Conservation (phyloP, 805 yeast species). For the Candida hungchunana region DNA sequence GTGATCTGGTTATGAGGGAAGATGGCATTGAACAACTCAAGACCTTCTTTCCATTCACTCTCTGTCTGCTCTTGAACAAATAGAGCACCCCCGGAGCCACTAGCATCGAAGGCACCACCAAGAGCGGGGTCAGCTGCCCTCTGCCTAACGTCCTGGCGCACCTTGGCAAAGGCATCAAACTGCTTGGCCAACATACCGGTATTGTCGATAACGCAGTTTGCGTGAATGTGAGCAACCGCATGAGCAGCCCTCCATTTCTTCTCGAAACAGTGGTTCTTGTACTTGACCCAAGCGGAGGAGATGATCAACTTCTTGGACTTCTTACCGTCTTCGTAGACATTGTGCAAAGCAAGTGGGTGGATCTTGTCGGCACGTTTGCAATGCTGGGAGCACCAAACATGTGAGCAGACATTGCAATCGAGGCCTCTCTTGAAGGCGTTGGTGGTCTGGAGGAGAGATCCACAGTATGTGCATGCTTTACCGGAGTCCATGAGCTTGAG, state of each 20-base stretch:
- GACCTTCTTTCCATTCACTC: conserved; percentile 56
- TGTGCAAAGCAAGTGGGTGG: conserved; percentile 59
- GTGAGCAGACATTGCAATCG: conserved; percentile 61
- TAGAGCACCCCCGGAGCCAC: conserved; percentile 49
- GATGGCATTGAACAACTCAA: conserved; percentile 42
- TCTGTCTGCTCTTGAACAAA: conserved; percentile 55
- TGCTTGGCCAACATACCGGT: conserved; percentile 38
- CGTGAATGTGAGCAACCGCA: conserved; percentile 55
- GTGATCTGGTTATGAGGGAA: conserved; percentile 37
- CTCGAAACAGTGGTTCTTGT: conserved; percentile 57
- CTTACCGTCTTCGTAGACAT: conserved; percentile 33
- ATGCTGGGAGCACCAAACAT: conserved; percentile 62
- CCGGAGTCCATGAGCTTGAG: conserved; percentile 54
- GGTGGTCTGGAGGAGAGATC: conserved; percentile 32
- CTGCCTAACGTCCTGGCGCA: conserved; percentile 62
- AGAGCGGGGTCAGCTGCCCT: conserved; percentile 49
- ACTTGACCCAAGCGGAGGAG: conserved; percentile 46
- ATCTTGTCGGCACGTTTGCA: conserved; percentile 54
- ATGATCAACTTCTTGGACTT: conserved; percentile 35
- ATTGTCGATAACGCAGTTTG: conserved; percentile 39
- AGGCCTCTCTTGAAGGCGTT: conserved; percentile 38
- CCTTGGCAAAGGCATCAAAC: conserved; percentile 60
- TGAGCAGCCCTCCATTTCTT: conserved; percentile 68
- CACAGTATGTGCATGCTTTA: conserved; percentile 71
- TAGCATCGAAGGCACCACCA: conserved; percentile 38